Evolutionary conservation across 2,329 filamentous ascomycete genomes (phyloP), one percentile per base, ranked within the genome.

Genomic region (Volutella citrinella): DNA sequence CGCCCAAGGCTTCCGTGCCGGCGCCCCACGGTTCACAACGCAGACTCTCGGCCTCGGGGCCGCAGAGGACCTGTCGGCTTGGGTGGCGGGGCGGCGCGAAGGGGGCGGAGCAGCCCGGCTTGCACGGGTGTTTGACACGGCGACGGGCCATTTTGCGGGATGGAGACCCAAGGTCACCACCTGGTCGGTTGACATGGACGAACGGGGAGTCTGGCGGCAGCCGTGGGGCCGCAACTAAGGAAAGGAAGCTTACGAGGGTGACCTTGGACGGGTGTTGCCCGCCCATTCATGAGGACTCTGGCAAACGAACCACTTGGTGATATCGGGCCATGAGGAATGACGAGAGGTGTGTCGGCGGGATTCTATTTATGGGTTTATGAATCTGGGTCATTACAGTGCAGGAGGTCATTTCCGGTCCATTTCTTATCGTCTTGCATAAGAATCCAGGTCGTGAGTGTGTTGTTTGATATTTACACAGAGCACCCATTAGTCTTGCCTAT

Each of bases 81-180:
- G 17, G 27, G 14, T 26, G 25, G 35, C 32, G 14, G 32, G 28
- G 8, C 10, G 29, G n/a, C 19, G 23, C 32, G 14, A 14, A 11
- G 29, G 29, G 19, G 31, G 19, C 30, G 28, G 18, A 5, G 32
- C 28, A 20, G 36, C 23, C 9, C 35, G 22, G 9, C 22, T 30
- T 19, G 21, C 31, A 17, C 32, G 24, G 18, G 36, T 42, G 23
- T 33, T 36, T 33, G 36, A 42, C 14, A 32, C 29, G 5, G 25
- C 26, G 18, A 36, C 13, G 10, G 35, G 32, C 12, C 20, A n/a
- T 15, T 29, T 30, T 36, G n/a, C 10, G n/a, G 40, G 36, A 20
- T 42, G 36, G 36, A 28, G 40, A 15, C 32, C 32, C 7, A 39
- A 39, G 26, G 40, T 42, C 14, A 22, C 18, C 15, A 35, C 36